Evolutionary conservation across 2,329 filamentous ascomycete genomes (phyloP).

Genomic region (Fusarium ramigenum): DNA sequence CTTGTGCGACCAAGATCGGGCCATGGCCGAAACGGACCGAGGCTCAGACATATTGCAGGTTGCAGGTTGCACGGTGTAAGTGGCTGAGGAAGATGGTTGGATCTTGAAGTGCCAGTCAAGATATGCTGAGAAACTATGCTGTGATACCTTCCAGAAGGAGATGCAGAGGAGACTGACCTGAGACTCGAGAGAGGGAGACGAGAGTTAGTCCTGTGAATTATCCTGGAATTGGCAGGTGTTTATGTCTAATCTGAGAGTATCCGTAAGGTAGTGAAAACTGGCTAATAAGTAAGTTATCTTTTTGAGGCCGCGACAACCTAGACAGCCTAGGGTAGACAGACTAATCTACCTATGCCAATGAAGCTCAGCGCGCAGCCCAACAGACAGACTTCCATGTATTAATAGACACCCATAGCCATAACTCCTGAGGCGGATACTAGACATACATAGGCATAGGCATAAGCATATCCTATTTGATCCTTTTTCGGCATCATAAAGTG

Average conservation of each 20-base stretch:
- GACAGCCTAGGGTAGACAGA: not conserved
- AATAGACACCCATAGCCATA: not conserved
- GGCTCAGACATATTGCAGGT: constrained; percentile 3
- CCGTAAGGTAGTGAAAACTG: not conserved
- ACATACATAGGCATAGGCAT: constrained; percentile 3
- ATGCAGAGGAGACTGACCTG: not conserved
- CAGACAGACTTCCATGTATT: not conserved
- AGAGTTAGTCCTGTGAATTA: not conserved
- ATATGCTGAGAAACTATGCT: not conserved
- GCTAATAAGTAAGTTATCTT: not conserved
- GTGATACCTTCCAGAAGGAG: constrained; percentile 32
- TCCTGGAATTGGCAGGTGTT: not conserved
- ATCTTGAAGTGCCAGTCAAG: not conserved
- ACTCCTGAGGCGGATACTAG: too few species aligned
- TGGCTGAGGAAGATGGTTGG: constrained; percentile 2
- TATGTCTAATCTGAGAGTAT: not conserved
- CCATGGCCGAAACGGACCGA: constrained; percentile 32
- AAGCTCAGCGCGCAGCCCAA: constrained; percentile 23
- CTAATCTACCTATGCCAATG: not conserved
- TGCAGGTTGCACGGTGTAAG: constrained; percentile 10
- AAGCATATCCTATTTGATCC: not conserved
- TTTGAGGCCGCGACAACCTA: not conserved
- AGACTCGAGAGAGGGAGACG: not conserved
- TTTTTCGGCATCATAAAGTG: not conserved
- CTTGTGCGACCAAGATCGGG: constrained; percentile 21